These are phyloP conservation scores for Platanthera zijinensis DNA, from an alignment of 106 monocot species.

Conservation along the genomic window DNA sequence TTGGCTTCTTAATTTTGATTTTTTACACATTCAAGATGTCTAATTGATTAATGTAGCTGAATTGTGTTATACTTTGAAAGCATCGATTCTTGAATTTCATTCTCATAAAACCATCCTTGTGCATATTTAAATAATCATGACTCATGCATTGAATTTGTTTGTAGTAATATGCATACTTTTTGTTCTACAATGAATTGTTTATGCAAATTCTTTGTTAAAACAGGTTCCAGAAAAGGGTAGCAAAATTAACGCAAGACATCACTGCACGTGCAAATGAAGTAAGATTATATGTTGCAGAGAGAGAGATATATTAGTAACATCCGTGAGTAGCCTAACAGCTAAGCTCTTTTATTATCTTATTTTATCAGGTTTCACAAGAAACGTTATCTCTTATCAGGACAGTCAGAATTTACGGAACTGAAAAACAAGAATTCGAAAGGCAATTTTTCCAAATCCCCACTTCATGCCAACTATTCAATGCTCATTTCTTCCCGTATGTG, in stretches of 20 bases:
- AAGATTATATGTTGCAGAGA: slow-evolving; percentile 7
- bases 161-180: not conserved
- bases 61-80: not conserved
- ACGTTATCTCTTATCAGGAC: slow-evolving; percentile 68
- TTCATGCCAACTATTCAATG: not conserved
- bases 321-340: not conserved
- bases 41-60: not conserved
- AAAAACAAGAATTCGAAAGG: slow-evolving; percentile 78
- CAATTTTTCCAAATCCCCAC: not conserved
- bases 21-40: not conserved
- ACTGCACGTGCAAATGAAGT: slow-evolving; percentile 88
- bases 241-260: slow-evolving; percentile 72
- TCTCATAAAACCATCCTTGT: not conserved
- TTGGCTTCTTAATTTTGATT: not conserved
- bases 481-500: not conserved
- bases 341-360: slow-evolving; percentile 1
- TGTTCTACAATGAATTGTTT: not conserved
- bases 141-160: not conserved
- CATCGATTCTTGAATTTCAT: not conserved
- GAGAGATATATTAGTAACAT: not conserved
- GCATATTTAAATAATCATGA: not conserved
- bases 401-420: slow-evolving; percentile 90
- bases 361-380: slow-evolving; percentile 84
- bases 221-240: slow-evolving; percentile 87
- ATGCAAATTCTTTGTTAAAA: not conserved